Evolutionary conservation across 257 asterid genomes (phyloP), one percentile per base, ranked within the genome.

Genomic region (Solanum gandarillasii): DNA sequence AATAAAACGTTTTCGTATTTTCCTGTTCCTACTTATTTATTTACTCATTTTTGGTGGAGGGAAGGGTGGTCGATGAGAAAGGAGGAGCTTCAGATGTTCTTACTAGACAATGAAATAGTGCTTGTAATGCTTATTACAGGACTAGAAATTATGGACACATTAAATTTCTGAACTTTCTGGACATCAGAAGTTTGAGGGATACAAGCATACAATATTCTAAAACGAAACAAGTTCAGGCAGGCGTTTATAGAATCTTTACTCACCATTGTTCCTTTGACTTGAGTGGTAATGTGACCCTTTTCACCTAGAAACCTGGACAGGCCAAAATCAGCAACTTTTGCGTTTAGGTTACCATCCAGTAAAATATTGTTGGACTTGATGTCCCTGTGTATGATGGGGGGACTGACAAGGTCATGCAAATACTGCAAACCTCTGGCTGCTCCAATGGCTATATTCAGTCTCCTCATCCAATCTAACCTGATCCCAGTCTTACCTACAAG

Each of bases 191-290:
- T n/a, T 12, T 13, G 60, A 6, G 31, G 32, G 84, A 41, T 78
- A 78, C 46, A 39, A 75, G 34, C 58, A 76, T 76, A 38, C 3
- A 23, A 6, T n/a, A 76, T 76, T 38, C 12, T 76, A 23, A 36
- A 36, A 74, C 9, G 5, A 21, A 75, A 75, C 83, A 38, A 75
- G 12, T 36, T 75, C 52, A 43, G 34, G 87, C 32, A 35, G 78
- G 20, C 70, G 36, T 23, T 34, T 25, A n/a, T 13, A 43, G 58
- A 41, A 55, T 85, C 70, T 84, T 39, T 41, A 90, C 95, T 91
- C 52, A 95, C 99, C 98, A 94, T 94, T 87, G 99, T 97, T 90
- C 99, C 99, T 93, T 97, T 97, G 46, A 97, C 98, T 92, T 97
- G 98, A 89, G 99, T 97, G 78, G 98, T 95, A 34, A 97, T 91